Conservation (phyloP, 192 early-diverging fungal genomes). For the Pilaira anomala region DNA sequence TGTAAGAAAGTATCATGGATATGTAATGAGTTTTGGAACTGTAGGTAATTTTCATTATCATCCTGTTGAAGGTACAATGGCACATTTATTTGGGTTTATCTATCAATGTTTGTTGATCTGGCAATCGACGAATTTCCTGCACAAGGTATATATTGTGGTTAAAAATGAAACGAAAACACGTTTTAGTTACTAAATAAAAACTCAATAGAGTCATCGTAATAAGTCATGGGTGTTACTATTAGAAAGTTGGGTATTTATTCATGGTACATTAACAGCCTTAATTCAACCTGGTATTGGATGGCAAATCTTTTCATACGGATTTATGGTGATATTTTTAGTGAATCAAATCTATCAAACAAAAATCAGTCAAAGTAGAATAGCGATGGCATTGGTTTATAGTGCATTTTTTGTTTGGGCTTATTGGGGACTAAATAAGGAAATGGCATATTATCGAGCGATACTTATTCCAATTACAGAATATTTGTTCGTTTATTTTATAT, state of each 20-base stretch:
- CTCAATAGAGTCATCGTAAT: slow-evolving; percentile 35
- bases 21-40: slow-evolving; percentile 32
- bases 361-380: background rate
- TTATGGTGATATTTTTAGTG: slow-evolving; percentile 26
- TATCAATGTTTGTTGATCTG: slow-evolving; percentile 32
- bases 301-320: slow-evolving; percentile 34
- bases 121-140: slow-evolving; percentile 33
- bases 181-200: too few relatives aligned
- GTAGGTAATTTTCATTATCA: slow-evolving; percentile 38
- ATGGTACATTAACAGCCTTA: slow-evolving; percentile 31
- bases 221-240: slow-evolving; percentile 27
- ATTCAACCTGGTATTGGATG: slow-evolving; percentile 30
- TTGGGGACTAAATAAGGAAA: slow-evolving; percentile 18
- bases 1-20: slow-evolving; percentile 31
- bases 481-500: slow-evolving; percentile 8
- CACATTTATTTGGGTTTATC: slow-evolving; percentile 30
- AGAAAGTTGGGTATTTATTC: slow-evolving; percentile 33
- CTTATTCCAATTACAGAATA: slow-evolving; percentile 29
- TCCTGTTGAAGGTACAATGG: slow-evolving; percentile 32
- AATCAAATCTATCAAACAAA: slow-evolving; percentile 26
- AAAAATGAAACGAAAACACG: too few relatives aligned
- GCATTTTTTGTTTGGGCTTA: background rate
- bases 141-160: slow-evolving; percentile 3
- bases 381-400: background rate
- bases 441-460: slow-evolving; percentile 19